These are phyloP conservation scores for Penicillium sp. DNA, from an alignment of 2,329 filamentous ascomycete species.

Conservation along the genomic window DNA sequence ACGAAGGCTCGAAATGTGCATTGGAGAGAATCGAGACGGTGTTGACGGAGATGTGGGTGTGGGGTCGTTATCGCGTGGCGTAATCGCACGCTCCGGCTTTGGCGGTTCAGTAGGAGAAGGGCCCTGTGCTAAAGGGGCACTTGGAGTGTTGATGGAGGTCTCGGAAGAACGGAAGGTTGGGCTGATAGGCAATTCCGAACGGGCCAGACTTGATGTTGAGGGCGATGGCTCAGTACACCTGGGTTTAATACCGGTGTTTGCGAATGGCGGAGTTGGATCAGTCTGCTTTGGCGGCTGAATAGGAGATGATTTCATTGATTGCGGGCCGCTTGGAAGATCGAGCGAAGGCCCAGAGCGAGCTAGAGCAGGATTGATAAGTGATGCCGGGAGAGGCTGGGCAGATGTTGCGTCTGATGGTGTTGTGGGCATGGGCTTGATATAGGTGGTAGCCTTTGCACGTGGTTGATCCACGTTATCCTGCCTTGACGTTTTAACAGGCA, in stretches of 20 bases:
- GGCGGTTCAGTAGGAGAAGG: not conserved
- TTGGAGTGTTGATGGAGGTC: not conserved
- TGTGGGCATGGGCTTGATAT: not conserved
- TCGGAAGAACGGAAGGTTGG: not conserved
- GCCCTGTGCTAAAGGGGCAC: not conserved
- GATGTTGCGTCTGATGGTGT: constrained; percentile 15
- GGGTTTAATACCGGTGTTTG: not conserved
- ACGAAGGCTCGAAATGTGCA: not conserved
- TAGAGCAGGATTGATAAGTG: constrained; percentile 35
- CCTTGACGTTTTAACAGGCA: not conserved
- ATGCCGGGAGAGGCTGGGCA: constrained; percentile 30
- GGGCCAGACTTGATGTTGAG: constrained; percentile 8
- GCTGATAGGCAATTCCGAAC: constrained; percentile 17
- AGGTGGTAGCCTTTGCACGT: not conserved
- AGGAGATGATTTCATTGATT: not conserved
- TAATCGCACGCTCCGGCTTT: not conserved
- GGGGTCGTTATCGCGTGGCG: not conserved
- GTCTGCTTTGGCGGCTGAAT: not conserved
- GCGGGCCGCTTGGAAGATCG: not conserved
- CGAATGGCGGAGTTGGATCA: not conserved
- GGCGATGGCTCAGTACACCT: not conserved
- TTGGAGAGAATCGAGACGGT: not conserved
- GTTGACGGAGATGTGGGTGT: not conserved
- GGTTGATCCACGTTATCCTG: not conserved
- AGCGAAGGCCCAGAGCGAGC: not conserved